phyloP scores from a whole-genome alignment of 495 filamentous ascomycete species.

The Penicillium manginii region DNA sequence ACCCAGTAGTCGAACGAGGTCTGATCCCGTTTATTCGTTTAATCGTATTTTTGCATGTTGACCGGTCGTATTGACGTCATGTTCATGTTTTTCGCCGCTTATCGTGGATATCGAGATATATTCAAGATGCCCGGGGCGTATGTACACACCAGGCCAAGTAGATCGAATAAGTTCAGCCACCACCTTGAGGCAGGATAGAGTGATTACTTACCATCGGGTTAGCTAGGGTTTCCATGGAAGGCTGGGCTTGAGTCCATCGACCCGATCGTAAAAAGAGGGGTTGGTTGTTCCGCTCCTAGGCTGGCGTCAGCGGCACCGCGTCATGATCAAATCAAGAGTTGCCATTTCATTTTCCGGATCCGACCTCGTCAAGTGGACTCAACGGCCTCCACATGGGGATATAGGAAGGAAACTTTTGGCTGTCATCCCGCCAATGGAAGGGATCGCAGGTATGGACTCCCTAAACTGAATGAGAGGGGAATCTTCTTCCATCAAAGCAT shows the following conservation, averaged over 20 bases:
- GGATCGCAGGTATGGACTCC: background rate
- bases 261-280: background rate
- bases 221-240: too few relatives aligned
- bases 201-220: background rate
- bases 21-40: slow-evolving; percentile 24
- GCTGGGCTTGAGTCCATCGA: too few relatives aligned
- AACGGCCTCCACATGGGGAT: background rate
- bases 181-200: background rate
- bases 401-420: background rate
- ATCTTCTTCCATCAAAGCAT: background rate
- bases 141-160: too few relatives aligned
- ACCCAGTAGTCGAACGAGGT: too few relatives aligned
- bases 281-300: slow-evolving; percentile 4
- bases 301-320: slow-evolving; percentile 21
- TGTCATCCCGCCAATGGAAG: background rate
- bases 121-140: background rate
- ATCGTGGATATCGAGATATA: slow-evolving; percentile 11
- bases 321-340: slow-evolving; percentile 15
- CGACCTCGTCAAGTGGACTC: background rate
- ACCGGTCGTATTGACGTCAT: slow-evolving; percentile 8
- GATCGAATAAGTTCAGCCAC: too few relatives aligned
- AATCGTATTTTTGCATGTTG: slow-evolving; percentile 9
- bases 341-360: slow-evolving; percentile 9
- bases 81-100: slow-evolving; percentile 13
- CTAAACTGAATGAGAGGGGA: background rate